Base-by-base conservation (phyloP, 257 asterid species). In the Scutellaria galericulata region DNA sequence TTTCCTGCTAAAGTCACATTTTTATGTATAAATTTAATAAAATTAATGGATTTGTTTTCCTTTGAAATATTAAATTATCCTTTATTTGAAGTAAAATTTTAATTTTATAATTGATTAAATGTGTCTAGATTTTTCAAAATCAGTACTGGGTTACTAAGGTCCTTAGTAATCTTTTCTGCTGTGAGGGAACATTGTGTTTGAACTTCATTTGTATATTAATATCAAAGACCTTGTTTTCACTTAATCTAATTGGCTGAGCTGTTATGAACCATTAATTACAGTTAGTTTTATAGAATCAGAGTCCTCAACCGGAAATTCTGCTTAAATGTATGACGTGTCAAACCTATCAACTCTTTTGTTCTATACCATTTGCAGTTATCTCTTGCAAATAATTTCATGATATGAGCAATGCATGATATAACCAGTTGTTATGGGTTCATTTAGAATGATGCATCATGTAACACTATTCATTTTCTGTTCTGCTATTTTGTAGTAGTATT, bases 401-500 rank as follows among this genome's bases (percentile, higher is more conserved):
- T 67, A 37, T 10, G 62, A 6, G 48, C 51, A 12, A 27, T 22
- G 4, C 5, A 3, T 5, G 53, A 68, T 27, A 46, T 9, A 53
- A 13, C 13, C n/a, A 15, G 20, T 57, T 40, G 79, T 68, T 72
- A 56, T 46, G 66, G 63, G 40, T 70, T 58, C 72, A 51, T 11
- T 12, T 14, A 39, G 11, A 48, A 5, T 73, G 40, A 20, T 8
- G 7, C 51, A 6, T 14, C 1, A 7, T 39, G 12, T 62, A 46
- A 40, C 61, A 45, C 44, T 7, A 45, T 65, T 50, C 12, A 24
- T 48, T 39, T 52, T 68, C 18, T 41, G 50, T 56, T 71, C 52
- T 48, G 42, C 10, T 13, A 37, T 63, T 12, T 48, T 44, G 24
- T 59, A 39, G 24, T 59, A 39, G 31, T 44, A 31, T 52, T 40